Evolutionary conservation across 2,329 filamentous ascomycete species (phyloP).

Genomic region (Hymenoscyphus salicellus): DNA sequence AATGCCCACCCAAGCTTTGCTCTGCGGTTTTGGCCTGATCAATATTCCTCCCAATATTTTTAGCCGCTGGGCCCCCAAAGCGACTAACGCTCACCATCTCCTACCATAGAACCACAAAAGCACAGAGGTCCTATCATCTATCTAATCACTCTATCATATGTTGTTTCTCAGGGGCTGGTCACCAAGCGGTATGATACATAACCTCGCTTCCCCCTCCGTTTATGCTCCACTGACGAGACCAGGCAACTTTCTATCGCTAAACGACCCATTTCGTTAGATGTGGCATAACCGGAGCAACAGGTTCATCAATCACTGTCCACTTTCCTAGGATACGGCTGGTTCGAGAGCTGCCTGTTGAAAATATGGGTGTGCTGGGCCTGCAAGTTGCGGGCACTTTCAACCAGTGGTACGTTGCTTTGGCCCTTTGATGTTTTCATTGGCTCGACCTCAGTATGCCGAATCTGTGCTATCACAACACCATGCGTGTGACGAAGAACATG

Average conservation of each 20-base stretch:
- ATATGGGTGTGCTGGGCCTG: neutral
- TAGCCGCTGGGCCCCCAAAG: neutral
- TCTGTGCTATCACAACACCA: slow-evolving; percentile 1
- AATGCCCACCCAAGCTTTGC: neutral
- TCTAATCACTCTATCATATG: neutral
- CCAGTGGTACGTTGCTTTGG: neutral
- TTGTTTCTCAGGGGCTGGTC: neutral
- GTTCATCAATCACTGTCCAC: neutral
- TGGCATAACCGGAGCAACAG: neutral
- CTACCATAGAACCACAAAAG: neutral
- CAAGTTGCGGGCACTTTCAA: neutral
- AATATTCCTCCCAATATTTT: neutral
- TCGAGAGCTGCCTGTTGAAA: neutral
- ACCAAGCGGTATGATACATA: neutral
- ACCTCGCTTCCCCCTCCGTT: neutral
- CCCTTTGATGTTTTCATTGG: slow-evolving; percentile 4
- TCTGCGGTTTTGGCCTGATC: neutral
- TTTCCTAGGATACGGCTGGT: neutral
- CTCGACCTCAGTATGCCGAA: neutral
- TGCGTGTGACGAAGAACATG: neutral
- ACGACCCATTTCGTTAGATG: neutral
- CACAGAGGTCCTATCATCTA: neutral
- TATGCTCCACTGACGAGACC: neutral
- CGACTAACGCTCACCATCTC: neutral
- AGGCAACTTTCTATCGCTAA: neutral